Conservation (phyloP, 768 basidiomycete species). For the Tremella fuciformis region DNA sequence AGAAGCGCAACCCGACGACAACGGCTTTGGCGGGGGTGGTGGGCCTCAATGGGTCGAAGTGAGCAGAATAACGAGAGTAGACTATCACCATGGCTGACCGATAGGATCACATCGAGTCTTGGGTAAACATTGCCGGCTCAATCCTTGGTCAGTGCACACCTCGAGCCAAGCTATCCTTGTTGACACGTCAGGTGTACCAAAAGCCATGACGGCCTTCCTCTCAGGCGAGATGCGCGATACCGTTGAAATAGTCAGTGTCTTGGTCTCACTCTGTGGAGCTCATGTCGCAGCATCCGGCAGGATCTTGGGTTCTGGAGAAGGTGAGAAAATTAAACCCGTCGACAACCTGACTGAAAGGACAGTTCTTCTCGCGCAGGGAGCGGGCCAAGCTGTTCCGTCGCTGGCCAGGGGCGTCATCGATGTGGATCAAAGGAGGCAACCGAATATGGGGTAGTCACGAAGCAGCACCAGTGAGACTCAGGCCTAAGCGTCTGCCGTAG, state of each 20-base stretch:
- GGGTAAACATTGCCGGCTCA: conserved; percentile 80
- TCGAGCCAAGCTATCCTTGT: neutral
- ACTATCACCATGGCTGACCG: neutral
- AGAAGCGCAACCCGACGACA: conserved; percentile 65
- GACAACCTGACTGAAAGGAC: conserved; percentile 55
- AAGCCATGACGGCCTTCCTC: conserved; percentile 91
- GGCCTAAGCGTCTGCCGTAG: conserved; percentile 37
- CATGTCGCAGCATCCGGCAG: conserved; percentile 41
- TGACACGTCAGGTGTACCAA: conserved; percentile 56
- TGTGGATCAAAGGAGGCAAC: conserved; percentile 91
- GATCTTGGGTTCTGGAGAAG: conserved; percentile 54
- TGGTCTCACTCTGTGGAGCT: conserved; percentile 59
- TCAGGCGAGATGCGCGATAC: conserved; percentile 96
- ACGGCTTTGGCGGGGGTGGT: conserved; percentile 62
- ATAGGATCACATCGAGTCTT: conserved; percentile 75
- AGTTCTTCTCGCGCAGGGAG: conserved; percentile 87
- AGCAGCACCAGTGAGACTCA: conserved; percentile 27
- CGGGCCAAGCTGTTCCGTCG: conserved; percentile 83
- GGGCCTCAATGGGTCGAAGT: conserved; percentile 91
- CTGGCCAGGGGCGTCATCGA: conserved; percentile 90
- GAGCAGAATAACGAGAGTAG: conserved; percentile 13
- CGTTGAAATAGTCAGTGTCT: conserved; percentile 56
- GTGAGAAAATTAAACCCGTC: conserved; percentile 7
- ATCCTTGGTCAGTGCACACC: conserved; percentile 65
- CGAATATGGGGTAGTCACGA: conserved; percentile 40